These are phyloP conservation scores for Colletotrichum tanaceti DNA, from an alignment of 2,329 filamentous ascomycete species.

Conservation along the genomic window DNA sequence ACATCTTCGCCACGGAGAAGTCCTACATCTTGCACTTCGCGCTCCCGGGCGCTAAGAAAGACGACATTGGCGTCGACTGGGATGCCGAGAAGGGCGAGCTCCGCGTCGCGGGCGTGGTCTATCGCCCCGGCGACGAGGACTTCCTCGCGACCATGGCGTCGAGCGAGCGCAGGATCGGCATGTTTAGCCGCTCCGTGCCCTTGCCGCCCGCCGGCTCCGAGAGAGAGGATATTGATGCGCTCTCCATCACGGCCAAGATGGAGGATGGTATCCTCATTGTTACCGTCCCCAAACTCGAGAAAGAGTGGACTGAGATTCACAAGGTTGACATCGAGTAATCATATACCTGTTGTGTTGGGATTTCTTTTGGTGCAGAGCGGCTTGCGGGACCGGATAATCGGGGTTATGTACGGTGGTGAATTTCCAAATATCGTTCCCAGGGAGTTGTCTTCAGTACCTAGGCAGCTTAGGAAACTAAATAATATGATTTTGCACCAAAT, in stretches of 20 bases:
- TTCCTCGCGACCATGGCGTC: slow-evolving; percentile 71
- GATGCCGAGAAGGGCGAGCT: slow-evolving; percentile 75
- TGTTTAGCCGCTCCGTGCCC: slow-evolving; percentile 77
- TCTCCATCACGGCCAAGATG: slow-evolving; percentile 78
- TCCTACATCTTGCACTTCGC: slow-evolving; percentile 79
- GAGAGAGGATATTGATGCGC: slow-evolving; percentile 72
- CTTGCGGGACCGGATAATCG: background rate
- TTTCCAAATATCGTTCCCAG: background rate
- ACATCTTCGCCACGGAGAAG: slow-evolving; percentile 77
- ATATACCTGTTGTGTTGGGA: background rate
- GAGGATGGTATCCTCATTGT: slow-evolving; percentile 82
- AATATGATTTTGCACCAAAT: background rate
- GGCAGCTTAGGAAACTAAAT: background rate
- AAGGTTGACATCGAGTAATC: slow-evolving; percentile 67
- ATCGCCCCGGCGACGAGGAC: slow-evolving; percentile 77
- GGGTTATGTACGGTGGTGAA: background rate
- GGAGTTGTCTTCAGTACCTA: background rate
- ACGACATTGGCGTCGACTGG: slow-evolving; percentile 82
- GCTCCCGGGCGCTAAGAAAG: slow-evolving; percentile 81
- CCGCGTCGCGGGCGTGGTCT: slow-evolving; percentile 76
- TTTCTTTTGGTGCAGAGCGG: slow-evolving; percentile 19
- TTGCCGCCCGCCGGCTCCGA: slow-evolving; percentile 58
- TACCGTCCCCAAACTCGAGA: slow-evolving; percentile 80
- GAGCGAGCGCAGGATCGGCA: slow-evolving; percentile 77
- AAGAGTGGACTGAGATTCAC: slow-evolving; percentile 72